phyloP scores from a whole-genome alignment of 257 asterid species.

The Haberlea rhodopensis region DNA sequence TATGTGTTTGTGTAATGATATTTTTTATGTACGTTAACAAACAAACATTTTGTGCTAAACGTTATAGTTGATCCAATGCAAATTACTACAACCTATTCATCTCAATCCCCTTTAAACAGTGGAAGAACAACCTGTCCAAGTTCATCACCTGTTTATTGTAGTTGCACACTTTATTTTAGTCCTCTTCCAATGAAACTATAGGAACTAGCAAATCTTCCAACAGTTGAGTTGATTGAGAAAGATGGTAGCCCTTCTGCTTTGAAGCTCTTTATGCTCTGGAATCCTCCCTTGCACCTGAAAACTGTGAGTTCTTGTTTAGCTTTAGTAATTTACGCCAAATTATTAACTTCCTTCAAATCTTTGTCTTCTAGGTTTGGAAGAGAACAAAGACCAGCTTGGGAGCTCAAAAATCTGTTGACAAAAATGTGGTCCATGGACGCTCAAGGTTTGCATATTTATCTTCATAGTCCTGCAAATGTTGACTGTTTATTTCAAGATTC shows the following conservation, averaged over 20 bases:
- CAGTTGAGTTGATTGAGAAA: conserved; percentile 66
- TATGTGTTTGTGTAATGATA: background rate
- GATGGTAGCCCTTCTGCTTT: conserved; percentile 97
- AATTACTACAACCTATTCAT: too few relatives aligned
- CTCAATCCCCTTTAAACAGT: too few relatives aligned
- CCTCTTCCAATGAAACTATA: conserved; percentile 30
- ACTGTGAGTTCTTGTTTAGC: conserved; percentile 50
- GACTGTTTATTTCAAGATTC: conserved; percentile 7
- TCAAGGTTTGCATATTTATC: conserved; percentile 56
- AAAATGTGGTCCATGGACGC: conserved; percentile 59
- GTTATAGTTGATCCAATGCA: background rate
- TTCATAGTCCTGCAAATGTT: conserved; percentile 15
- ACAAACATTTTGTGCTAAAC: background rate
- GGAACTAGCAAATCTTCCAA: conserved; percentile 71
- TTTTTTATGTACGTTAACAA: background rate
- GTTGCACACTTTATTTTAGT: conserved; percentile 8
- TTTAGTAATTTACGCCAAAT: conserved; percentile 23
- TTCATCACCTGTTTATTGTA: conserved; percentile 21
- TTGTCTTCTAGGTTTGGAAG: conserved; percentile 50
- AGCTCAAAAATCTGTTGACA: conserved; percentile 38
- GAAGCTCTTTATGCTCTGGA: conserved; percentile 89
- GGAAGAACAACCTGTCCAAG: conserved; percentile 2
- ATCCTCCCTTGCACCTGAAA: conserved; percentile 77
- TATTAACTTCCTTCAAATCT: background rate
- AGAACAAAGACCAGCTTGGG: conserved; percentile 39